Evolutionary conservation across 208 protist species (phyloP).

Genomic region (Trypanosomatidae sp.): DNA sequence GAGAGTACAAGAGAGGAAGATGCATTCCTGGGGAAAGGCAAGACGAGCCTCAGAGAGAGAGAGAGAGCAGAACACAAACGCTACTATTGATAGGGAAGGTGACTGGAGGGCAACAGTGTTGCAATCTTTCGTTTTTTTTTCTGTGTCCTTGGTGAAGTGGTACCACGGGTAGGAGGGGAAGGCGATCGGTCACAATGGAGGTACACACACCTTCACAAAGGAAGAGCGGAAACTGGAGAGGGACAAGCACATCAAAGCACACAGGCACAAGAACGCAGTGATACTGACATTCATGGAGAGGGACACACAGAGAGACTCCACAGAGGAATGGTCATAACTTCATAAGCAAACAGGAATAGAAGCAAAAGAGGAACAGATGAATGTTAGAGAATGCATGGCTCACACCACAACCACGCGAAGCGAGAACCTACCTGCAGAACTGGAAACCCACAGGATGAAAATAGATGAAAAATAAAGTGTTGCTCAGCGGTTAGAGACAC

Average conservation of each 20-base stretch:
- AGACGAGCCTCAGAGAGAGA: background rate
- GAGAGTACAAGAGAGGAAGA: constrained; percentile 6
- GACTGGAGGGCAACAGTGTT: background rate
- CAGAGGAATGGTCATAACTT: no score
- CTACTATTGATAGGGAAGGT: background rate
- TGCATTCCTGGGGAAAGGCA: background rate
- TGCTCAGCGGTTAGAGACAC: no score
- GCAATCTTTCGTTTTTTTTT: background rate
- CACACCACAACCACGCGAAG: no score
- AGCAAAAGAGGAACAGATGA: no score
- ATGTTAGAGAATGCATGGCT: no score
- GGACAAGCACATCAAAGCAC: background rate
- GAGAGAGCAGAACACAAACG: background rate
- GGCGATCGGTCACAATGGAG: no score
- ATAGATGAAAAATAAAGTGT: no score
- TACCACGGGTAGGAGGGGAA: background rate
- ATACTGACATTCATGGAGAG: background rate
- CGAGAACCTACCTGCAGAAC: no score
- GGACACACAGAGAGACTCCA: no score
- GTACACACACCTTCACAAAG: background rate
- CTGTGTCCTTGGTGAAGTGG: background rate
- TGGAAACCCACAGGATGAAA: no score
- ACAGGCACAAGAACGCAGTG: background rate
- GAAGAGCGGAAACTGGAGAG: background rate
- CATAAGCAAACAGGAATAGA: no score